Conservation (phyloP, 768 basidiomycete genomes). For the Filobasidium floriforme region DNA sequence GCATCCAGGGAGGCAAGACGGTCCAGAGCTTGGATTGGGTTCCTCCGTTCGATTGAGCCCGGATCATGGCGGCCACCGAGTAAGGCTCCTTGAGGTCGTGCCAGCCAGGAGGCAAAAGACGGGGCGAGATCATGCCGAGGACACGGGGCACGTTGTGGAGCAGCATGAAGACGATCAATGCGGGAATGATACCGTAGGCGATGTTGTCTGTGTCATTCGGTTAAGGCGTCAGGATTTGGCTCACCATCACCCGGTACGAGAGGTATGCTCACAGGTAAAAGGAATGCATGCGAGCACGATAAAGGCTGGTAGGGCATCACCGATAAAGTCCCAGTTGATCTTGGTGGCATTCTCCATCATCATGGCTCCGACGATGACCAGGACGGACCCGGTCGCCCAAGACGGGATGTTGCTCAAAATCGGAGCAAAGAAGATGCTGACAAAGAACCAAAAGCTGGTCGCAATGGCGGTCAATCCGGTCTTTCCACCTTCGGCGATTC, state of each 20-base stretch:
- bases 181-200: conserved; percentile 80
- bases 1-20: conserved; percentile 34
- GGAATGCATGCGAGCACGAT: conserved; percentile 66
- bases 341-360: conserved; percentile 82
- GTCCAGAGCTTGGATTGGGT: conserved; percentile 22
- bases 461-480: conserved; percentile 73
- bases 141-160: conserved; percentile 64
- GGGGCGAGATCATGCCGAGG: conserved; percentile 51
- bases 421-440: conserved; percentile 79
- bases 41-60: conserved; percentile 26
- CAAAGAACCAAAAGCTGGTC: conserved; percentile 67
- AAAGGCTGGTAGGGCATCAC: conserved; percentile 81
- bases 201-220: conserved; percentile 52
- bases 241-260: conserved; percentile 1
- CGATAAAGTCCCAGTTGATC: conserved; percentile 83
- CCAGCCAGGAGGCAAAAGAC: conserved; percentile 37
- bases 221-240: background rate
- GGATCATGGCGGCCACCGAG: conserved; percentile 31
- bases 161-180: conserved; percentile 61
- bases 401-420: conserved; percentile 78
- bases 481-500: conserved; percentile 67
- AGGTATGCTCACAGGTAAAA: conserved; percentile 32
- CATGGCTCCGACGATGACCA: conserved; percentile 76
- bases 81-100: conserved; percentile 38
- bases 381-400: conserved; percentile 80